Evolutionary conservation across 352 stramenopile species (phyloP).

Genomic region (Pythium biforme): DNA sequence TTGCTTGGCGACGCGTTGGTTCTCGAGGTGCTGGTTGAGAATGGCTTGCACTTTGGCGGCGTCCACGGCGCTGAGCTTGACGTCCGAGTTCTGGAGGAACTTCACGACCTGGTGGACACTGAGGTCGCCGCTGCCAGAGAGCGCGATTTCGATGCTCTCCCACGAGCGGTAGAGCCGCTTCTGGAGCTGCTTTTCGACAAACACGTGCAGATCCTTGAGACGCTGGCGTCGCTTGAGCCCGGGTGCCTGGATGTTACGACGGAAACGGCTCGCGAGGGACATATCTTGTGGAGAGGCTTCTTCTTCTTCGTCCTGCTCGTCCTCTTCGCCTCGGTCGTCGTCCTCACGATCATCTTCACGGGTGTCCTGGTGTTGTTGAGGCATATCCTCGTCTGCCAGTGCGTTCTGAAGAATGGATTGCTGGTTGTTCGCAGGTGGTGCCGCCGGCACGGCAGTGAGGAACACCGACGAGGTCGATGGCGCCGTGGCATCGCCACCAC

Average conservation of each 20-base stretch:
- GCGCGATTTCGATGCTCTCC: constrained; percentile 73
- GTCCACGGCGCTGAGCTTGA: constrained; percentile 56
- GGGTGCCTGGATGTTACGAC: constrained; percentile 25
- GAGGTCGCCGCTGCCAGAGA: constrained; percentile 64
- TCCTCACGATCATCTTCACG: constrained; percentile 11
- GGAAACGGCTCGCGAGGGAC: neutral
- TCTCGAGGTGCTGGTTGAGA: constrained; percentile 47
- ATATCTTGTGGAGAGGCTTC: neutral
- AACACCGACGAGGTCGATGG: constrained; percentile 22
- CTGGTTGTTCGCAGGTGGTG: neutral
- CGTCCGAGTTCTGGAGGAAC: constrained; percentile 65
- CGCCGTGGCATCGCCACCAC: constrained; percentile 1
- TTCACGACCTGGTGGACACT: constrained; percentile 64
- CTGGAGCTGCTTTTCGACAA: constrained; percentile 63
- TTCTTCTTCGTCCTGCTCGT: constrained; percentile 19
- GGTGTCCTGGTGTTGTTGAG: no score
- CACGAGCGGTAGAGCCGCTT: constrained; percentile 66
- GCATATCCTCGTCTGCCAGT: neutral
- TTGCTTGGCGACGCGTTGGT: constrained; percentile 14
- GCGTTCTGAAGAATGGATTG: neutral
- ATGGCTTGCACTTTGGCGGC: constrained; percentile 57
- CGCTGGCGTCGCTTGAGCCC: constrained; percentile 51
- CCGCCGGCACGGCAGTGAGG: constrained; percentile 27
- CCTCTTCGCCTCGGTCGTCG: constrained; percentile 26
- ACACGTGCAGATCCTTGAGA: constrained; percentile 61